phyloP scores from a whole-genome alignment of 371 early-diverging fungal genomes.

The Mucor racemosus region DNA sequence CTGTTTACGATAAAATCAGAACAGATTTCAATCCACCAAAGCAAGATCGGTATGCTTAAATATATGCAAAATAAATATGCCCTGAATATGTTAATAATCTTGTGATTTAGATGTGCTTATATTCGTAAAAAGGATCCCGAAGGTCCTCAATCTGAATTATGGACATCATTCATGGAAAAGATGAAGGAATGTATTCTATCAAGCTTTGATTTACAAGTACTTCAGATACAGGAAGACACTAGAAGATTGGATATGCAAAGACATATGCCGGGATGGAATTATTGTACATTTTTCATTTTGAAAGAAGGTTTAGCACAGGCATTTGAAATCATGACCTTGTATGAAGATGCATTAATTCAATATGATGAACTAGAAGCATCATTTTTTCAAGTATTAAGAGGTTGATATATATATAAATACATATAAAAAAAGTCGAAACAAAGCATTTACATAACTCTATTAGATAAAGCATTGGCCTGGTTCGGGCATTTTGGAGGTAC shows the following conservation, averaged over 20 bases:
- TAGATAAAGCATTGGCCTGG: slow-evolving; percentile 86
- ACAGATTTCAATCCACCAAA: slow-evolving; percentile 85
- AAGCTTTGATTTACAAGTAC: slow-evolving; percentile 81
- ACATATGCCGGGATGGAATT: slow-evolving; percentile 97
- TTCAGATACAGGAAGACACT: slow-evolving; percentile 87
- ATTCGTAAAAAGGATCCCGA: slow-evolving; percentile 65
- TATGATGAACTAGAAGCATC: slow-evolving; percentile 96
- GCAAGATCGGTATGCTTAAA: slow-evolving; percentile 57
- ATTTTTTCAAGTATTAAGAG: slow-evolving; percentile 85
- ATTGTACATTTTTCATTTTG: slow-evolving; percentile 92
- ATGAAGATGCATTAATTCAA: slow-evolving; percentile 87
- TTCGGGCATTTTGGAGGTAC: slow-evolving; percentile 90
- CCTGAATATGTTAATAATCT: no score
- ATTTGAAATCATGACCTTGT: slow-evolving; percentile 84
- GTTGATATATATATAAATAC: slow-evolving; percentile 29
- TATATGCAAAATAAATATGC: not conserved
- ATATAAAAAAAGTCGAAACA: not conserved
- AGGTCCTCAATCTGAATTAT: slow-evolving; percentile 70
- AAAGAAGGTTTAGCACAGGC: slow-evolving; percentile 91
- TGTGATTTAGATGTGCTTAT: slow-evolving; percentile 56
- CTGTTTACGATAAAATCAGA: slow-evolving; percentile 85
- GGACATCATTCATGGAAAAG: slow-evolving; percentile 77
- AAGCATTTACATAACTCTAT: not conserved
- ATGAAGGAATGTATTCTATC: slow-evolving; percentile 82
- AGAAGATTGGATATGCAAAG: slow-evolving; percentile 88